phyloP scores from a whole-genome alignment of 257 asterid genomes.

The Lavandula angustifolia region DNA sequence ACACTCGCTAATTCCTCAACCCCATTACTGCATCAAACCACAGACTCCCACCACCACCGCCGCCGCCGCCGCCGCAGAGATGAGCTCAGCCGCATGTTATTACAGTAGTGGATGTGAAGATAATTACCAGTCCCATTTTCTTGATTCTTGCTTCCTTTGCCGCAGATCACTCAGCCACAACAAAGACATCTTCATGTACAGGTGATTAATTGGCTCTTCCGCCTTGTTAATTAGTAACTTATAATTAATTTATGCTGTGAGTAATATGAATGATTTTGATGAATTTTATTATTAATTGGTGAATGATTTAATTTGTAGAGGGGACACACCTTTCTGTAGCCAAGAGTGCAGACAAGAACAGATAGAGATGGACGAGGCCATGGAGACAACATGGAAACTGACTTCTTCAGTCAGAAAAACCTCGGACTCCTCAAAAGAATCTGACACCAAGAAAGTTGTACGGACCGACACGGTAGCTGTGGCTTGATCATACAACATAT shows the following conservation, averaged over 20 bases:
- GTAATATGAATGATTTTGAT: too few relatives aligned
- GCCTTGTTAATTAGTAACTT: too few relatives aligned
- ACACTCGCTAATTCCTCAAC: slow-evolving; percentile 24
- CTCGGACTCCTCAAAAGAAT: slow-evolving; percentile 51
- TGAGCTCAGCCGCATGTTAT: slow-evolving; percentile 48
- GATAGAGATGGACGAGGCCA: slow-evolving; percentile 85
- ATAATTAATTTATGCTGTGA: too few relatives aligned
- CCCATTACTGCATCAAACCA: neutral
- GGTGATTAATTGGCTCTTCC: slow-evolving; percentile 39
- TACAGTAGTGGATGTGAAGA: slow-evolving; percentile 50
- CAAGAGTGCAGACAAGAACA: slow-evolving; percentile 93
- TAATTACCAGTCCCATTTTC: slow-evolving; percentile 69
- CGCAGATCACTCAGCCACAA: slow-evolving; percentile 57
- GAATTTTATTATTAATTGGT: too few relatives aligned
- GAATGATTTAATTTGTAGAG: slow-evolving; percentile 69
- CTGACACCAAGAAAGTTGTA: slow-evolving; percentile 57
- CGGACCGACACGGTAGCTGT: slow-evolving; percentile 73
- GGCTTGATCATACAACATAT: slow-evolving; percentile 40
- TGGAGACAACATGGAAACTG: slow-evolving; percentile 58
- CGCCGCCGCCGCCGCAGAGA: slow-evolving; percentile 14
- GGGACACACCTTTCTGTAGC: slow-evolving; percentile 89
- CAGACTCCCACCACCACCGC: too few relatives aligned
- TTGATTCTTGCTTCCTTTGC: slow-evolving; percentile 82
- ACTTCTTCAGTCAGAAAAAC: slow-evolving; percentile 44
- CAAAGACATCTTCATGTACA: slow-evolving; percentile 94